Evolutionary conservation across 2,329 filamentous ascomycete genomes (phyloP).

Genomic region (Phyllosticta citribraziliensis): DNA sequence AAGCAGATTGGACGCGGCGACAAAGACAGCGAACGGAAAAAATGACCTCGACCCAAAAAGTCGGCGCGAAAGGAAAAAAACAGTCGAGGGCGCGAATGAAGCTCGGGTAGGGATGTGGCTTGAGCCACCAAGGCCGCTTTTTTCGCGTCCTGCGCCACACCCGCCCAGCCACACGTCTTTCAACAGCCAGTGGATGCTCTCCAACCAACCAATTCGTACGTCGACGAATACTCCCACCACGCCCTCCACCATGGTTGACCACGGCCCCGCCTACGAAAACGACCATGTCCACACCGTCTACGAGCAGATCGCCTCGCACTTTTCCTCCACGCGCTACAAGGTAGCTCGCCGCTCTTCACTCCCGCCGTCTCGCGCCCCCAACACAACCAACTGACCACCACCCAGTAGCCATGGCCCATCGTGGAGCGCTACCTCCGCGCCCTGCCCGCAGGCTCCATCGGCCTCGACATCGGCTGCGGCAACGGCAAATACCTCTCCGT

Average conservation of each 20-base stretch:
- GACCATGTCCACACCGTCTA: constrained; percentile 88
- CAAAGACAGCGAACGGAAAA: background rate
- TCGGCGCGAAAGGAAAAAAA: background rate
- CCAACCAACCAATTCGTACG: background rate
- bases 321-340: constrained; percentile 68
- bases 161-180: background rate
- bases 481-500: constrained; percentile 92
- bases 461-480: constrained; percentile 87
- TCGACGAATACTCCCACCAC: background rate
- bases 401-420: constrained; percentile 72
- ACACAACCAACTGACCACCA: background rate
- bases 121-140: background rate
- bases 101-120: constrained; percentile 5
- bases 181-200: background rate
- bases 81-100: background rate
- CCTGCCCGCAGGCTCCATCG: constrained; percentile 61
- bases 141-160: background rate
- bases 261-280: constrained; percentile 61
- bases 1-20: background rate
- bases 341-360: constrained; percentile 26
- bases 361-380: background rate
- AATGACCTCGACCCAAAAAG: background rate
- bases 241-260: background rate
- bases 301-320: constrained; percentile 74
- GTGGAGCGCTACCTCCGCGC: constrained; percentile 66